phyloP scores from a whole-genome alignment of 495 filamentous ascomycete species.

The Xylaria sp. region DNA sequence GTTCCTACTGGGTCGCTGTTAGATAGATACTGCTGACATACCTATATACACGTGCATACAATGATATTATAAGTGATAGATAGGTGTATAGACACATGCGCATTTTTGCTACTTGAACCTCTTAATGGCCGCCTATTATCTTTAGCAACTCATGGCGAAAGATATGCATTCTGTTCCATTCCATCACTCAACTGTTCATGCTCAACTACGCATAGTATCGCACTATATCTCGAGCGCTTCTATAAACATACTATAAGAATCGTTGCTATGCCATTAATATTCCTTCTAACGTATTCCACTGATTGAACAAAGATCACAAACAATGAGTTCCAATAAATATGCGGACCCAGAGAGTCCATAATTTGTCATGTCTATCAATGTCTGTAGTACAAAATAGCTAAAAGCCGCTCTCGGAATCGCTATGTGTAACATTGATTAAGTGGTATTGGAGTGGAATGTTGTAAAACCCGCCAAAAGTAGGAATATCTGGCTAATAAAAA shows the following conservation, averaged over 20 bases:
- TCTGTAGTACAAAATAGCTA: conserved; percentile 16
- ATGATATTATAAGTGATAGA: background rate
- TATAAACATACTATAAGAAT: background rate
- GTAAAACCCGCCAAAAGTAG: background rate
- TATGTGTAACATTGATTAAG: conserved; percentile 18
- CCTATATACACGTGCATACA: background rate
- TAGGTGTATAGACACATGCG: conserved; percentile 14
- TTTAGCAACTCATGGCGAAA: background rate
- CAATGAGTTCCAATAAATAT: background rate
- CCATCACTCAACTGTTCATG: background rate
- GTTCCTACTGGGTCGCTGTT: conserved; percentile 54
- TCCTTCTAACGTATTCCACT: background rate
- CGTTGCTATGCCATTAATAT: background rate
- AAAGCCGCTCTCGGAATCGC: conserved; percentile 15
- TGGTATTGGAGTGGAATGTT: conserved; percentile 7
- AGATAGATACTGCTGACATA: conserved; percentile 59
- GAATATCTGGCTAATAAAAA: background rate
- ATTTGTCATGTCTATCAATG: conserved; percentile 23
- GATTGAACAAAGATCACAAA: background rate
- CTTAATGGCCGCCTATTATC: background rate
- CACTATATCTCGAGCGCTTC: background rate
- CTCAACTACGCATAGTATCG: background rate
- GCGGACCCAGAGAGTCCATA: background rate
- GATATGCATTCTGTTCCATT: background rate
- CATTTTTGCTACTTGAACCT: background rate